These are phyloP conservation scores for Nevesoporus exiguus DNA, from an alignment of 768 basidiomycete genomes.

Conservation along the genomic window DNA sequence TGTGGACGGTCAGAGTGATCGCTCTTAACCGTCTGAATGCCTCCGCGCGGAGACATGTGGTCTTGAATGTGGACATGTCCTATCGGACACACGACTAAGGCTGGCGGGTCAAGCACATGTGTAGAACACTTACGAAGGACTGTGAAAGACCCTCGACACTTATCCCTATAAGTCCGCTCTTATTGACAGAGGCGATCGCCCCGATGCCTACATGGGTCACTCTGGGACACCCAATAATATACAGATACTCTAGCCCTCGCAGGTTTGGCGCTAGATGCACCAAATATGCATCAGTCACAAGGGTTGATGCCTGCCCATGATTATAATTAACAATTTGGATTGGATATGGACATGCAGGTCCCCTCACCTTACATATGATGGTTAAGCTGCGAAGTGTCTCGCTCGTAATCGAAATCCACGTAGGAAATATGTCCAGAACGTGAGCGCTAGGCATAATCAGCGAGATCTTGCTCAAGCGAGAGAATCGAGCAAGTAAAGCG, in stretches of 20 bases:
- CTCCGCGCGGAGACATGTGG: slow-evolving; percentile 32
- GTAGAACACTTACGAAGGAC: slow-evolving; percentile 47
- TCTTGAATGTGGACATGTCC: slow-evolving; percentile 51
- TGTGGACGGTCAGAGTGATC: slow-evolving; percentile 54
- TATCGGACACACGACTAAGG: slow-evolving; percentile 24
- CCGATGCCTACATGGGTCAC: slow-evolving; percentile 61
- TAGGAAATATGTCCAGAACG: slow-evolving; percentile 47
- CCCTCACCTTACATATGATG: slow-evolving; percentile 64
- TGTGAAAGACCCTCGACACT: slow-evolving; percentile 62
- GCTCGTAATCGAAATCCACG: slow-evolving; percentile 49
- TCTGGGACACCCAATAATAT: slow-evolving; percentile 64
- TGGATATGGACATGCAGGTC: background rate
- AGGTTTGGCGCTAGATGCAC: slow-evolving; percentile 48
- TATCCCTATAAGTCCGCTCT: slow-evolving; percentile 47
- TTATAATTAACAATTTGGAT: background rate
- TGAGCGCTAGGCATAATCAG: slow-evolving; percentile 70
- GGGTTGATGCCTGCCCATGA: slow-evolving; percentile 46
- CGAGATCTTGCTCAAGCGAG: slow-evolving; percentile 50
- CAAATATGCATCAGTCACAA: slow-evolving; percentile 57
- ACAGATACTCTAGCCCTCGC: slow-evolving; percentile 49
- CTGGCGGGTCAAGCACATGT: background rate
- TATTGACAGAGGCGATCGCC: slow-evolving; percentile 45
- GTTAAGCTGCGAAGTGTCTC: slow-evolving; percentile 53
- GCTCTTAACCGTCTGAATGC: slow-evolving; percentile 46
- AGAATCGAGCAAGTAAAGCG: slow-evolving; percentile 45